Evolutionary conservation across 805 yeast species (phyloP).

Genomic region (Starmera dryadoides): DNA sequence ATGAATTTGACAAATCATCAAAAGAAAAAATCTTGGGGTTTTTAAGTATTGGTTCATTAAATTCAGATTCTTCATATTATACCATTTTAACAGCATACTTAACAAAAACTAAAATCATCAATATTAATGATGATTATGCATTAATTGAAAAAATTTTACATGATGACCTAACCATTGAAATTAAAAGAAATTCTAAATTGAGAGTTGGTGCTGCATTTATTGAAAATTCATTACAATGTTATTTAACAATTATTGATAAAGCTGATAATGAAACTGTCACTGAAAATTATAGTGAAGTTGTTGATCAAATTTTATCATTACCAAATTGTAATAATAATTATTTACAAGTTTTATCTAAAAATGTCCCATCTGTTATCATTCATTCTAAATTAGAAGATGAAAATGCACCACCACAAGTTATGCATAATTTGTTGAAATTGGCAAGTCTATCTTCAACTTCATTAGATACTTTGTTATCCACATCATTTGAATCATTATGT

Average conservation of each 20-base stretch:
- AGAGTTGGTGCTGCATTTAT: conserved; percentile 24
- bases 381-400: conserved; percentile 5
- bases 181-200: conserved; percentile 21
- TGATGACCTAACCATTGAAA: conserved; percentile 18
- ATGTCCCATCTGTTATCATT: conserved; percentile 10
- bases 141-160: conserved; percentile 24
- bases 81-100: conserved; percentile 16
- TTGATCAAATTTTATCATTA: neutral
- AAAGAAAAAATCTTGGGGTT: conserved; percentile 38
- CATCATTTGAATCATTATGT: conserved; percentile 13
- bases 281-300: conserved; percentile 11
- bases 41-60: conserved; percentile 45
- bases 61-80: conserved; percentile 46
- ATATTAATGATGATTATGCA: conserved; percentile 7
- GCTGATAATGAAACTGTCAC: conserved; percentile 1
- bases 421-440: conserved; percentile 5
- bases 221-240: conserved; percentile 23
- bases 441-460: conserved; percentile 3
- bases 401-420: neutral
- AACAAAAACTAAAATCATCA: conserved; percentile 7
- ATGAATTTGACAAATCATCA: conserved; percentile 45
- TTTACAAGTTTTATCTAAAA: conserved; percentile 7
- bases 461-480: conserved; percentile 10
- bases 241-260: conserved; percentile 14
- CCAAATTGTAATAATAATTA: conserved; percentile 3